A percentile compares a stretch with the other conserved stretches of the same genome.
These are phyloP conservation scores for Saccharomyces mikatae DNA, from an alignment of 805 yeast genomes.

Conservation along the genomic window DNA sequence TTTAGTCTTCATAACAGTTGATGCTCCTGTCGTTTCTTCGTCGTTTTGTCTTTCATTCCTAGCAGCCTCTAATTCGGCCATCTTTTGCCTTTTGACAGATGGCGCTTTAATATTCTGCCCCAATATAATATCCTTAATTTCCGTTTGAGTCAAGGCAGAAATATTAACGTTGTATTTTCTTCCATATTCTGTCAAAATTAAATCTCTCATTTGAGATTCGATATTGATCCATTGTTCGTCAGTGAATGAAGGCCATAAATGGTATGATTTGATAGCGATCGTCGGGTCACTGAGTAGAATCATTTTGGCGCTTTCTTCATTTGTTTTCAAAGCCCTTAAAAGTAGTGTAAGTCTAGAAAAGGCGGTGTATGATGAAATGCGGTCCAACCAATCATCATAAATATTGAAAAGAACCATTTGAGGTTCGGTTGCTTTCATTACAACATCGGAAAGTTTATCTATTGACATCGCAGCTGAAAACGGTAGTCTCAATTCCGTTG, in stretches of 20 bases:
- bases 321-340: constrained; percentile 73
- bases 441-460: constrained; percentile 69
- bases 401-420: constrained; percentile 86
- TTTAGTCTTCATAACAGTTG: constrained; percentile 71
- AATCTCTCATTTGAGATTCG: constrained; percentile 79
- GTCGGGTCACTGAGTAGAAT: constrained; percentile 70
- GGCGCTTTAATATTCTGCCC: constrained; percentile 94
- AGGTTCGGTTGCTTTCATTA: constrained; percentile 82
- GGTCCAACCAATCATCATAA: constrained; percentile 88
- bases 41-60: constrained; percentile 35
- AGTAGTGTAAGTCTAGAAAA: constrained; percentile 79
- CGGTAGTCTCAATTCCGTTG: constrained; percentile 84
- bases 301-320: constrained; percentile 66
- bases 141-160: constrained; percentile 82
- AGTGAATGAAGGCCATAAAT: constrained; percentile 85
- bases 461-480: constrained; percentile 79
- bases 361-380: constrained; percentile 83
- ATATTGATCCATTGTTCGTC: constrained; percentile 90
- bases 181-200: constrained; percentile 79
- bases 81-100: constrained; percentile 74
- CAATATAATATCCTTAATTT: constrained; percentile 83
- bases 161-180: constrained; percentile 79
- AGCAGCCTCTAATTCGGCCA: constrained; percentile 61
- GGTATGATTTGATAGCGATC: constrained; percentile 64
- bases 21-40: constrained; percentile 39